Conservation (phyloP, 73 alveolate species). For the Diophrys sp. region DNA sequence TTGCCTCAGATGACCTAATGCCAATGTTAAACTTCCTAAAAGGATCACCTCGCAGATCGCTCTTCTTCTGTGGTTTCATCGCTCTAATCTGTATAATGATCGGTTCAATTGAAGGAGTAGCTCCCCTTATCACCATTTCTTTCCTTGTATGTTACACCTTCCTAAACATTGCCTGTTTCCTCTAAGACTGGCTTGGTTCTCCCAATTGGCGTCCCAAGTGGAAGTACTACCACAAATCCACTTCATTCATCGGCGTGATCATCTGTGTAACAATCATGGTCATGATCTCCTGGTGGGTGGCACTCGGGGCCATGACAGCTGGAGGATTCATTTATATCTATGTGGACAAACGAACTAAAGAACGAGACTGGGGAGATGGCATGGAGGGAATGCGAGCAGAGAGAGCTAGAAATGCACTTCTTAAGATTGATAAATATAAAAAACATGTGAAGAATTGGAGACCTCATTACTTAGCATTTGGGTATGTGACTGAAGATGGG, state of each 20-base stretch:
- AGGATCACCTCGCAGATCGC: constrained; percentile 6
- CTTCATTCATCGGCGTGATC: constrained; percentile 52
- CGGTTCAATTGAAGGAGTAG: constrained; percentile 58
- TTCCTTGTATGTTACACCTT: constrained; percentile 55
- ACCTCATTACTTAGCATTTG: constrained; percentile 65
- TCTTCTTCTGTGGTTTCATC: constrained; percentile 24
- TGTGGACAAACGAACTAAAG: constrained; percentile 50
- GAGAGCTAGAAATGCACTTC: constrained; percentile 70
- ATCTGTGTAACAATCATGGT: constrained; percentile 57
- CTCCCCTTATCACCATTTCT: constrained; percentile 63
- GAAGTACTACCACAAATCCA: constrained; percentile 48
- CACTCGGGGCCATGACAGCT: constrained; percentile 45
- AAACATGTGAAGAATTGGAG: constrained; percentile 71
- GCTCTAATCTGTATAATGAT: constrained; percentile 27
- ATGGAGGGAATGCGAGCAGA: constrained; percentile 65
- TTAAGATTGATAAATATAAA: constrained; percentile 43
- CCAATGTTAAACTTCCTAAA: constrained; percentile 31
- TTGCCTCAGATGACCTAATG: constrained; percentile 57
- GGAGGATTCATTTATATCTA: constrained; percentile 50
- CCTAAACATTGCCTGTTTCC: constrained; percentile 58
- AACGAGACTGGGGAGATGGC: constrained; percentile 75
- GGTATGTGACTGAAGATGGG: constrained; percentile 51
- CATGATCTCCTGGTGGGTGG: constrained; percentile 64
- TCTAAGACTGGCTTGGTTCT: constrained; percentile 52
- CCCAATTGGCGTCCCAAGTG: constrained; percentile 78